Base-by-base conservation (phyloP, 495 filamentous ascomycete species). In the Aspergillus conjunctus region DNA sequence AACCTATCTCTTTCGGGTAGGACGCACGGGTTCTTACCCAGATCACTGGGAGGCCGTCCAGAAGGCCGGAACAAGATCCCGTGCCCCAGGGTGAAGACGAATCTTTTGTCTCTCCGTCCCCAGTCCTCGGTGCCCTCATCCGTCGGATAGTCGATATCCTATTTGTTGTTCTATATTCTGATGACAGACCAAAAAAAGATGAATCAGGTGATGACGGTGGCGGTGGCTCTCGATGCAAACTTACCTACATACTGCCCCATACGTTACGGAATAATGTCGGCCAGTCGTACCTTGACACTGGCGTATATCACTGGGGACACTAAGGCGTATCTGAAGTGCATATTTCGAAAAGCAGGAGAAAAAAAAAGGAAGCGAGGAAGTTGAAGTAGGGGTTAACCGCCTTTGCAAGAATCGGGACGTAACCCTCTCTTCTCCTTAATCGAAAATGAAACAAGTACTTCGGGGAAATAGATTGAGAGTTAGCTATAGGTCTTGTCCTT, bases 1-100 rank as follows among this genome's bases (percentile, higher is more conserved):
- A n/a, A 22, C 20, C 17, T 20, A 48, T 48, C 17, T 48, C 44
- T 7, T 48, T 48, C 30, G 5, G 51, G 58, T 46, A 12, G 46
- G 10, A 43, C 51, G 58, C 58, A 60, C 58, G 58, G 58, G 49
- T 60, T 54, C 41, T 26, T 60, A 49, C 10, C 51, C 51, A 41
- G 43, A 32, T 9, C 9, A 30, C 58, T 49, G 58, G 58, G 52
- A 60, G 33, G 32, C 18, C 44, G 1, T 17, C 44, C n/a, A 48
- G 44, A 48, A 21, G 44, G 18, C 17, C 44, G 44, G 44, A 21
- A 22, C 18, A 48, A 14, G 21, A 18, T 20, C 44, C 44, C 44
- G 44, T 48, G 21, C 17, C 44, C 17, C n/a, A 48, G 18, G 18
- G 44, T 11, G 3, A 21, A 7, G 39, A 43, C 7, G 44, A 48